Evolutionary conservation across 768 basidiomycete genomes (phyloP), one percentile per base, ranked within the genome.

Genomic region (Gymnopilus dilepis): DNA sequence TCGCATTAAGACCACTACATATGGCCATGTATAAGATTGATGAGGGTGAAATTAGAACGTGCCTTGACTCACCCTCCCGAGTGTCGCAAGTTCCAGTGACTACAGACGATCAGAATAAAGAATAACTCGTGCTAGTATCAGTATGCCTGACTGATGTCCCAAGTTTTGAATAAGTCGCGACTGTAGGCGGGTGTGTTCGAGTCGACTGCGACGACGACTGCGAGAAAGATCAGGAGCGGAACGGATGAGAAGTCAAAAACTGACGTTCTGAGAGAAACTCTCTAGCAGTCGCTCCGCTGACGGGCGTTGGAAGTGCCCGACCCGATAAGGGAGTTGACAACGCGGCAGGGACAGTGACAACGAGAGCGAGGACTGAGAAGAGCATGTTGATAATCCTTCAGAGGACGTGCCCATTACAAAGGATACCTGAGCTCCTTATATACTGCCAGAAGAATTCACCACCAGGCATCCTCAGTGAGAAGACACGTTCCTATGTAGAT

Each of bases 21-120:
- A 8, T 26, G 11, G 43, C 15, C 34, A 38, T 3, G 26, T 17
- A 50, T 53, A n/a, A 65, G 34, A 33, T 8, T 55, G n/a, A 40
- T 24, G 19, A 34, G 9, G 9, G 2, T 22, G 33, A 28, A 48
- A 0, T 43, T 8, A 21, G 37, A 11, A 34, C 37, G 4, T 53
- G 43, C 12, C 7, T 40, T 22, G 19, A 63, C 78, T 55, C 55
- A 82, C 82, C 82, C 67, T 84, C 82, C 47, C 82, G 70, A 2
- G 83, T 82, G 64, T 84, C 76, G 67, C 84, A 85, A 8, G 70
- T 80, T 12, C 82, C 82, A 4, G 77, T 78, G 57, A 84, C 82
- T 82, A 57, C 12, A 30, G 17, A 7, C 7, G 8, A 43, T 42
- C 34, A 28, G 8, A 45, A 15, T 56, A 12, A 61, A 58, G 6